Base-by-base conservation (phyloP, 768 basidiomycete species). In the Strobilomyces echinocephalus region DNA sequence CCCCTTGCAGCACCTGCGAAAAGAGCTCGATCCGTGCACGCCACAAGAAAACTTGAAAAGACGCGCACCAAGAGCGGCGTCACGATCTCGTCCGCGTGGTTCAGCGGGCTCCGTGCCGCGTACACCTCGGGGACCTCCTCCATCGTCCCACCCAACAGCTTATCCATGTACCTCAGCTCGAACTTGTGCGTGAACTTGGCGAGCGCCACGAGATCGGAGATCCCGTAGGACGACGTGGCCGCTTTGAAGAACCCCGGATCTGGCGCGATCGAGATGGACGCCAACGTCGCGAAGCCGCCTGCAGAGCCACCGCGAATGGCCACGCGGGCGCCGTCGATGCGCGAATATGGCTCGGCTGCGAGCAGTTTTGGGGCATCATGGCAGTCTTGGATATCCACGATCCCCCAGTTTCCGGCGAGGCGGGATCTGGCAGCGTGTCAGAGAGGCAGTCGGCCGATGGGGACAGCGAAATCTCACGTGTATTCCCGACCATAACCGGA, bases 221-320 rank as follows among this genome's bases (percentile, higher is more conserved):
- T 73, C 0, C 91, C 90, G 60, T 76, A 93, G n/a, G 70, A 72
- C 0, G 82, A 83, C 2, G 82, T 76, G 0, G 82, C 87, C 0
- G 85, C 78, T 58, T 85, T 88, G 21, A 77, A 74, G 10, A 65
- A 71, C n/a, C 74, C 66, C 0, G 74, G 68, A 11, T 73, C 69
- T 10, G 69, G 74, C 11, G 75, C 74, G 30, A 68, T 62, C 49
- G 74, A 74, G 10, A 83, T 67, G 10, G 76, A 59, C 0, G 72
- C 74, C 33, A 93, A 78, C 6, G 77, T 75, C 2, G 87, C 88
- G 66, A 76, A 89, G 0, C 90, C 90, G 2, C 90, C 88, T 5
- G 88, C 79, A 12, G 86, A 88, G 0, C 79, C 75, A 0, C 90
- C 91, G 3, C 85, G 82, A 55, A 92, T 84, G 16, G 82, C 80